phyloP scores from a whole-genome alignment of 1,139 yeast species.

The Blastobotrys petasosporus region DNA sequence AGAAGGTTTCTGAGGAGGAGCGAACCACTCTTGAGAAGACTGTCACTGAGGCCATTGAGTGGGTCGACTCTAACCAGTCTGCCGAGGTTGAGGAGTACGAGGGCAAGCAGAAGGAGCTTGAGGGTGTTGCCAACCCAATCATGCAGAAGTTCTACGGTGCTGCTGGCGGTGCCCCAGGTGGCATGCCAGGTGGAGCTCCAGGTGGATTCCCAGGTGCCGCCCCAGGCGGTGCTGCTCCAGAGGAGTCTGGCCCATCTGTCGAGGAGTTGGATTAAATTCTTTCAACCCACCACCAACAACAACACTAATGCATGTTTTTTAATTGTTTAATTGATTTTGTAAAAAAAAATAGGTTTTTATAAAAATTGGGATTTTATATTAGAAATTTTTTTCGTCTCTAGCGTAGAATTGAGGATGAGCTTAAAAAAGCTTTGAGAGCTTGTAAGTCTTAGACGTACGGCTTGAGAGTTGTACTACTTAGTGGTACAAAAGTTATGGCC shows the following conservation, averaged over 20 bases:
- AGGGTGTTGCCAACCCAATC: conserved; percentile 89
- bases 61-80: conserved; percentile 86
- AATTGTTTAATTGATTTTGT: too few relatives aligned
- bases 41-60: conserved; percentile 75
- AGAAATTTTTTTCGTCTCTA: too few relatives aligned
- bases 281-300: too few relatives aligned
- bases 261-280: conserved; percentile 77
- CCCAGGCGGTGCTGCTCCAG: conserved; percentile 52
- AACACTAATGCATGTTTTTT: too few relatives aligned
- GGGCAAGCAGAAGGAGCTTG: conserved; percentile 91
- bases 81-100: conserved; percentile 82
- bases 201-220: conserved; percentile 63
- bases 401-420: too few relatives aligned
- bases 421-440: too few relatives aligned
- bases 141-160: conserved; percentile 70
- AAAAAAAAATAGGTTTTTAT: too few relatives aligned
- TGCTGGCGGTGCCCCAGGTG: conserved; percentile 13
- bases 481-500: too few relatives aligned
- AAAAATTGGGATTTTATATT: too few relatives aligned
- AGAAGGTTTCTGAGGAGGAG: conserved; percentile 77
- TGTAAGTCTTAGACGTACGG: too few relatives aligned
- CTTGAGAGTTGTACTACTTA: too few relatives aligned
- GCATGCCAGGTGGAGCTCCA: conserved; percentile 49
- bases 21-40: conserved; percentile 73
- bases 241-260: conserved; percentile 71